Base-by-base conservation (phyloP, 2,329 filamentous ascomycete genomes). In the Aureobasidium sp. region DNA sequence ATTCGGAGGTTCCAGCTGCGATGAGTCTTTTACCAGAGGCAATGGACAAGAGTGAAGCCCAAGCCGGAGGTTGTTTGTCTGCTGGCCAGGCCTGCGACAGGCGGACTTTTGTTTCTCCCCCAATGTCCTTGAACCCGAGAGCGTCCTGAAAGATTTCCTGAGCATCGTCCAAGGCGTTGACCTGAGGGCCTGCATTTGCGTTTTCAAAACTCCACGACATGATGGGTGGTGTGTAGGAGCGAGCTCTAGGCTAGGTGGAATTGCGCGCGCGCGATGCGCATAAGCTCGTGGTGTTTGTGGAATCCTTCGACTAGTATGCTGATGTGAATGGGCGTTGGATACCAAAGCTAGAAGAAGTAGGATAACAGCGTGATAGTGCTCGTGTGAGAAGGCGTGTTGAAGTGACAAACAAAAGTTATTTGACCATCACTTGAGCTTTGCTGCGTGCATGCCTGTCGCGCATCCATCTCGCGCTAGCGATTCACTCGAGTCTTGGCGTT, bases 1-100 rank as follows among this genome's bases (percentile, higher is more conserved):
- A 81, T 68, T 95, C 86, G 38, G 93, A 93, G 17, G 90, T 89
- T 54, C 89, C 94, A 51, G 92, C 94, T 31, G 93, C 93, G 59
- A 96, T 79, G 23, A 99, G 80, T 42, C 90, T 90, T 73, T 85
- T 86, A 63, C 80, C 83, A 33, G 90, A 86, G 59, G 93, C 91
- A 65, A 97, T 82, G 70, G 87, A 88, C 63, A 99, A 79, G 38
- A 99, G 85, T 2, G 90, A 95, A 13, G 90, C 85, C 46, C 87
- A 90, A 4, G 89, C 79, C 2, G 87, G 79, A 33, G 94, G 93
- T 25, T 89, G 79, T 38, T 82, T 77, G 66, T 85, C 78, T 63
- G 74, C 68, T 42, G 88, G 83, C 92, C 93, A 97, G 70, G 86
- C 79, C 21, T 85, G 81, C 17, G 90, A 89, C 25, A 88, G 77